These are phyloP conservation scores for Ogataea hybrid DNA, from an alignment of 1,139 yeast species.

Conservation along the genomic window DNA sequence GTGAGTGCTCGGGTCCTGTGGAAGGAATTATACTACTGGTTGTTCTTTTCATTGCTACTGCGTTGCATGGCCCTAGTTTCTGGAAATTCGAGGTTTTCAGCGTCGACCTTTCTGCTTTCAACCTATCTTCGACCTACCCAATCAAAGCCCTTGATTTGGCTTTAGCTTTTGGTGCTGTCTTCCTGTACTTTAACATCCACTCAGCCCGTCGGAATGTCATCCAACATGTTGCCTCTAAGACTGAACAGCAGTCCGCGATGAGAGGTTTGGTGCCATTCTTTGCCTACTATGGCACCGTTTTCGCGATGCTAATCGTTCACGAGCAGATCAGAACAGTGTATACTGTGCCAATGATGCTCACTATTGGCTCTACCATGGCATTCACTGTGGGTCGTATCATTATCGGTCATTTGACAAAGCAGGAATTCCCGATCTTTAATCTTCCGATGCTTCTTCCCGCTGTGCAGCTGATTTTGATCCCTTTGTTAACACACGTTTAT, in stretches of 20 bases:
- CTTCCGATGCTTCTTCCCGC: constrained; percentile 70
- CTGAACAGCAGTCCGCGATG: constrained; percentile 44
- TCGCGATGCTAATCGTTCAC: constrained; percentile 43
- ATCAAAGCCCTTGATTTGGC: constrained; percentile 44
- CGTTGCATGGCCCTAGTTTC: constrained; percentile 63
- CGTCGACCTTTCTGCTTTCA: constrained; percentile 38
- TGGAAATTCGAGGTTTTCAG: constrained; percentile 46
- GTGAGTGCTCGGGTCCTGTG: constrained; percentile 89
- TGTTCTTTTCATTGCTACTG: constrained; percentile 57
- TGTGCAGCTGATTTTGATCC: constrained; percentile 48
- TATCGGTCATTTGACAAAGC: constrained; percentile 80
- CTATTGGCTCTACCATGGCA: constrained; percentile 77
- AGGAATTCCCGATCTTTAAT: constrained; percentile 69
- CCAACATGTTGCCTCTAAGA: constrained; percentile 42
- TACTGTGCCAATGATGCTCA: constrained; percentile 59
- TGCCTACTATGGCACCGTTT: constrained; percentile 55
- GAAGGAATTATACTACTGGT: constrained; percentile 81
- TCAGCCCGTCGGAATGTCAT: constrained; percentile 74
- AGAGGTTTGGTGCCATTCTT: constrained; percentile 71
- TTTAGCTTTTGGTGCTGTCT: constrained; percentile 49
- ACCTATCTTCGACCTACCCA: constrained; percentile 28
- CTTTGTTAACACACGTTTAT: constrained; percentile 39
- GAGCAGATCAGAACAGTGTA: constrained; percentile 38
- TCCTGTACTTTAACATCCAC: constrained; percentile 66
- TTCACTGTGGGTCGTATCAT: constrained; percentile 88